phyloP scores from a whole-genome alignment of 2,329 filamentous ascomycete genomes.

The Colletotrichum kahawae region DNA sequence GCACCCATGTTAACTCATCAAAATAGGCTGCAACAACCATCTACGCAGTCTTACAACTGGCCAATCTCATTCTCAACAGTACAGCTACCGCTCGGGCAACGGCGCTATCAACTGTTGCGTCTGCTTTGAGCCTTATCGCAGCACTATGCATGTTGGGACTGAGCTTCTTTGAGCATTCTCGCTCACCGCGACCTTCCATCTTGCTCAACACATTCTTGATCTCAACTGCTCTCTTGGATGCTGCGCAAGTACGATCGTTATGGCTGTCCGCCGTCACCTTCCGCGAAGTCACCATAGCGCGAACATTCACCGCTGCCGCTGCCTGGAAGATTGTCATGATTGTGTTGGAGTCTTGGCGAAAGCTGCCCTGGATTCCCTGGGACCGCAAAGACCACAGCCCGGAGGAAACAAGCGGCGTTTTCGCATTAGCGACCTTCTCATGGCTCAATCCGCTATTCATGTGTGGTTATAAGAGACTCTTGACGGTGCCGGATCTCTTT shows the following conservation, averaged over 20 bases:
- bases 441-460: slow-evolving; percentile 41
- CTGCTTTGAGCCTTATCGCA: slow-evolving; percentile 32
- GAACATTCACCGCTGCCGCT: slow-evolving; percentile 23
- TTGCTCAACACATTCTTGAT: background rate
- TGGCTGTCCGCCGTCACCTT: background rate
- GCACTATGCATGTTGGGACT: slow-evolving; percentile 30
- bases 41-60: background rate
- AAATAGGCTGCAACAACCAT: background rate
- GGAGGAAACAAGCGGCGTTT: slow-evolving; percentile 37
- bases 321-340: slow-evolving; percentile 24
- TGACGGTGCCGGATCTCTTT: slow-evolving; percentile 33
- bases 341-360: slow-evolving; percentile 25
- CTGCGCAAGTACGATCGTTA: background rate
- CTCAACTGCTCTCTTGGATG: background rate
- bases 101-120: slow-evolving; percentile 1
- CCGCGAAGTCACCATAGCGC: background rate
- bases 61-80: background rate
- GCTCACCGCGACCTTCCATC: slow-evolving; percentile 28
- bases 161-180: slow-evolving; percentile 32
- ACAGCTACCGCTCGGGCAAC: background rate
- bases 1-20: background rate
- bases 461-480: slow-evolving; percentile 32
- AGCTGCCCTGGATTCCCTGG: slow-evolving; percentile 5
- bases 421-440: slow-evolving; percentile 32
- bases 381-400: slow-evolving; percentile 33